phyloP scores from a whole-genome alignment of 495 filamentous ascomycete genomes.

The Penicillium ucsense region DNA sequence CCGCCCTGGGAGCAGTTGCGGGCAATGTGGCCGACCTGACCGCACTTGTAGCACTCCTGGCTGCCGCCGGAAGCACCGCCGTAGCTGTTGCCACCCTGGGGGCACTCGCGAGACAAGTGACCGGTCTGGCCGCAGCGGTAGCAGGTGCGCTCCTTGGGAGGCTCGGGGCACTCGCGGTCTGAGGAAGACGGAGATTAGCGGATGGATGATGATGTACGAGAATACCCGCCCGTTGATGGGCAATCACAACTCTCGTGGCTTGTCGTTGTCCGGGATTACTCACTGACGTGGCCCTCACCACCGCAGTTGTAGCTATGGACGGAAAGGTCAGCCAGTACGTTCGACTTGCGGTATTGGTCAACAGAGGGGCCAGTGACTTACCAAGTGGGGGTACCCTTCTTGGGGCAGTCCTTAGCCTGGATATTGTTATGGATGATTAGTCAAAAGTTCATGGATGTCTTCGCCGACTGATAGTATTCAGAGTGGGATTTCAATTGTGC shows the following conservation, averaged over 20 bases:
- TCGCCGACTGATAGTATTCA: neutral
- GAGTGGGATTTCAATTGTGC: too few relatives aligned
- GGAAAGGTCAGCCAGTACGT: conserved; percentile 11
- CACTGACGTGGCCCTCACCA: conserved; percentile 86
- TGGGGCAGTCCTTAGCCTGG: conserved; percentile 88
- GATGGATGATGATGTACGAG: neutral
- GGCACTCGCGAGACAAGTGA: conserved; percentile 92
- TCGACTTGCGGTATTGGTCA: neutral
- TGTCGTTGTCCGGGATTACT: conserved; percentile 19
- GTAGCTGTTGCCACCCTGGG: conserved; percentile 37
- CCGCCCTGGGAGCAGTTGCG: conserved; percentile 77
- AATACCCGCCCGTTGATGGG: too few relatives aligned
- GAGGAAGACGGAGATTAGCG: conserved; percentile 5
- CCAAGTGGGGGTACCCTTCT: conserved; percentile 87
- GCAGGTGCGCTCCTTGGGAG: conserved; percentile 91
- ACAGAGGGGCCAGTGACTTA: conserved; percentile 28
- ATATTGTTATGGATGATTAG: neutral
- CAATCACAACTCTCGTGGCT: too few relatives aligned
- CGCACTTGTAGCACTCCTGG: conserved; percentile 98
- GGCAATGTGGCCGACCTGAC: conserved; percentile 92
- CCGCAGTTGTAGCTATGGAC: conserved; percentile 64
- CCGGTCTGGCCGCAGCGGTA: conserved; percentile 84
- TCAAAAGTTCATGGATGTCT: neutral
- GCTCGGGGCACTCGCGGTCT: conserved; percentile 87
- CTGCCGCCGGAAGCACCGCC: conserved; percentile 38